Base-by-base conservation (phyloP, 2,329 filamentous ascomycete genomes). In the Blastomyces gilchristii region DNA sequence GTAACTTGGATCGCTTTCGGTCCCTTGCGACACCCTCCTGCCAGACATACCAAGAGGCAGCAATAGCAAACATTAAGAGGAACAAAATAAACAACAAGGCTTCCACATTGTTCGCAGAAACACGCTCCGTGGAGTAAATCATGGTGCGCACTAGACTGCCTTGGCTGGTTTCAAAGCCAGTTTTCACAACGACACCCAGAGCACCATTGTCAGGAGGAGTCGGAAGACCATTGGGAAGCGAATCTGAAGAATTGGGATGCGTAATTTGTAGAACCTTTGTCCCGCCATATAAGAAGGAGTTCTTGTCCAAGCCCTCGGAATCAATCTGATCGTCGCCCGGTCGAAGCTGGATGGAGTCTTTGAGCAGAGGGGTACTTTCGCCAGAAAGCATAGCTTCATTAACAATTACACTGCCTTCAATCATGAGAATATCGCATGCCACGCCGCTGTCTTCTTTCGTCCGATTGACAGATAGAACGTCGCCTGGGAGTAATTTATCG, bases 331-430 rank as follows among this genome's bases (percentile, higher is more conserved):
- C 90, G 70, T 97, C 88, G 25, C 83, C 83, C 6, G 94, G 92
- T 66, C 94, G 88, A 53, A 99, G 84, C 75, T 95, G 91, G 63
- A 99, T 82, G 0, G 94, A 99, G 71, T 99, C 94, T 78, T 99
- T 99, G 70, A 99, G 82, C 54, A 99, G 84, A 41, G 94, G 94
- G 0, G 95, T 99, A 75, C 93, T 97, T 79, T 99, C 94, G 67
- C 94, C 94, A 3, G 94, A 99, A 69, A 99, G 83, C 94, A 99
- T 99, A 66, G 95, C 95, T 78, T 99, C 94, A 78, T 99, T 99
- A 71, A 99, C 94, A 73, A 99, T 99, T 9, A 90, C 93, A 62
- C 91, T 92, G 39, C 94, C 95, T 75, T 97, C 92, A 39, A 99
- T 87, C 57, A 99, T 78, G 60, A 99, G 80, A 88, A 99, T 96